A percentile compares a stretch with the other conserved stretches of the same genome.
Conservation (phyloP, 139 green algal genomes). For the Tetradesmus lagerheimii region DNA sequence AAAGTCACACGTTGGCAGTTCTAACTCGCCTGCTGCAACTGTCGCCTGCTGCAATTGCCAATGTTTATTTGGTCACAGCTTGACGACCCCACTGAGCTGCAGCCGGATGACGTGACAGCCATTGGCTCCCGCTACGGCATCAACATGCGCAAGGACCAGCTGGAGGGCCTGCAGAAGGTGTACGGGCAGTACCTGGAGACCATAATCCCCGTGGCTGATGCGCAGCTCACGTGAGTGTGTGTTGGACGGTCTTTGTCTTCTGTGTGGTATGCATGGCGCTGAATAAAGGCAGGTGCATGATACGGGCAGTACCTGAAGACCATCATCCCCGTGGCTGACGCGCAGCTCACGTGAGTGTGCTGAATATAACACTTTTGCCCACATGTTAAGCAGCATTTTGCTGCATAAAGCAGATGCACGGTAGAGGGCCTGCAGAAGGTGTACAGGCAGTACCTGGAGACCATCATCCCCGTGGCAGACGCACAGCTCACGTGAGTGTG, state of each 20-base stretch:
- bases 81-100: slow-evolving; percentile 69
- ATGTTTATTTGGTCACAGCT: background rate
- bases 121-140: slow-evolving; percentile 86
- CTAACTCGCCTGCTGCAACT: background rate
- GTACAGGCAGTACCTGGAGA: slow-evolving; percentile 91
- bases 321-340: slow-evolving; percentile 84
- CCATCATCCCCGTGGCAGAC: slow-evolving; percentile 84
- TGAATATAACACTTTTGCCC: too few relatives aligned
- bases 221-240: slow-evolving; percentile 71
- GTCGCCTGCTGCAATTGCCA: too few relatives aligned
- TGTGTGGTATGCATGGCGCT: too few relatives aligned
- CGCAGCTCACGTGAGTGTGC: slow-evolving; percentile 73
- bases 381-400: too few relatives aligned
- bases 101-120: slow-evolving; percentile 57
- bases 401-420: too few relatives aligned
- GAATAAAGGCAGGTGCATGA: too few relatives aligned
- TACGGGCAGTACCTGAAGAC: slow-evolving; percentile 89
- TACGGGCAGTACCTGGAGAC: slow-evolving; percentile 91
- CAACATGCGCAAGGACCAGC: slow-evolving; percentile 62
- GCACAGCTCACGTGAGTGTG: slow-evolving; percentile 72
- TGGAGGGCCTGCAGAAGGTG: slow-evolving; percentile 79
- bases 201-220: slow-evolving; percentile 85
- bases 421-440: slow-evolving; percentile 80
- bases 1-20: background rate
- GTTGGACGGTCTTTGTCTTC: too few relatives aligned